Evolutionary conservation across 2,329 filamentous ascomycete species (phyloP), one percentile per base, ranked within the genome.

Genomic region (Drechslera avenae): DNA sequence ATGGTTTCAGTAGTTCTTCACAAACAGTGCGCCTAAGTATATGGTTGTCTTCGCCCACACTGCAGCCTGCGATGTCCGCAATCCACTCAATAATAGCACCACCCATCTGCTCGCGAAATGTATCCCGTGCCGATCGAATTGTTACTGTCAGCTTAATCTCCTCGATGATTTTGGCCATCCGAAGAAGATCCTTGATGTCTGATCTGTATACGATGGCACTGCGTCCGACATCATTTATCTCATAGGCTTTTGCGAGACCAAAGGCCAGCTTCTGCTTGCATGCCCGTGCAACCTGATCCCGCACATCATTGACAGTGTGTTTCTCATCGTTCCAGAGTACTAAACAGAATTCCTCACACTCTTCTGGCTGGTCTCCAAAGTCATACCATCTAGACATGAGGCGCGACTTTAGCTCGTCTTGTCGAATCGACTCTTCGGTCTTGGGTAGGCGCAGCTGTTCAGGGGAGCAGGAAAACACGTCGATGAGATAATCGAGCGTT

Each of bases 241-340:
- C 92, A 65, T 91, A 86, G 0, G 94, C 94, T 63, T 89, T 88
- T 37, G 83, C 76, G 16, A 86, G 76, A 3, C 90, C 93, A 55
- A 90, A 88, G 4, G 78, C 79, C 53, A 81, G 78, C 5, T 86
- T 83, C 59, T 90, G 87, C 54, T 83, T 85, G 77, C 94, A 99
- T 41, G 94, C 94, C 58, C 93, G 84, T 3, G 90, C 89, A 17
- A 99, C 90, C 71, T 97, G 93, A 50, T 95, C 86, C 60, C 87
- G 83, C 5, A 99, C 93, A 71, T 99, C 94, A 39, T 86, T 84
- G 35, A 97, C 87, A 0, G 94, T 99, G 71, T 99, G 94, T 74
- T 99, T 99, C 76, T 99, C 94, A 59, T 99, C 94, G 64, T 99
- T 99, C 94, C 94, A 99, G 4, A 99, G 79, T 13, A 97, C 79